Conservation (phyloP, 2,329 filamentous ascomycete genomes). For the Microcyclosporella mali region DNA sequence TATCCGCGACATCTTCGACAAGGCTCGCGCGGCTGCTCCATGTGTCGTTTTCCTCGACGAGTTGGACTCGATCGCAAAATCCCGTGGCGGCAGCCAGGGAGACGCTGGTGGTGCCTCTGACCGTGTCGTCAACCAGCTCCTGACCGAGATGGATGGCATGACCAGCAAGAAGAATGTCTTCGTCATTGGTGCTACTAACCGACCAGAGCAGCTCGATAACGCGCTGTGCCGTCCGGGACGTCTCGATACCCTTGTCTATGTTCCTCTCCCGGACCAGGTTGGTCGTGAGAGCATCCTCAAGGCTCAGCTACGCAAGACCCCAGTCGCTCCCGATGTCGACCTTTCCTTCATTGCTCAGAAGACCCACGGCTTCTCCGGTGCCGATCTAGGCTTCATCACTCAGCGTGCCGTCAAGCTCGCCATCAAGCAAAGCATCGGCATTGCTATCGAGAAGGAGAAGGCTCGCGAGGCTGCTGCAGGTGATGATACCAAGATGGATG, state of each 20-base stretch:
- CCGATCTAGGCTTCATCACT: constrained; percentile 97
- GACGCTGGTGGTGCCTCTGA: constrained; percentile 98
- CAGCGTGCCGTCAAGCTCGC: constrained; percentile 98
- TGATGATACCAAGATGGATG: constrained; percentile 75
- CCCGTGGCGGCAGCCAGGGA: constrained; percentile 90
- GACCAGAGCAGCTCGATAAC: constrained; percentile 96
- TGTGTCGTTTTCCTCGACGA: constrained; percentile 99
- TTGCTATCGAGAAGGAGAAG: constrained; percentile 85
- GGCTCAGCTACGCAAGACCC: constrained; percentile 97
- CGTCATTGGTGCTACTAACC: constrained; percentile 97
- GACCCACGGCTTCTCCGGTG: constrained; percentile 98
- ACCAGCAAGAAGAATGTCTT: constrained; percentile 99
- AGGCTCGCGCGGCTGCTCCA: constrained; percentile 93
- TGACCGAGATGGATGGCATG: constrained; percentile 99
- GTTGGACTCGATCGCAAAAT: constrained; percentile 98
- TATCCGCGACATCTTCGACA: constrained; percentile 99
- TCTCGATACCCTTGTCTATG: constrained; percentile 97
- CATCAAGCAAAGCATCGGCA: constrained; percentile 90
- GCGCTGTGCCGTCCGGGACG: constrained; percentile 96
- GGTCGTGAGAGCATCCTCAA: constrained; percentile 85
- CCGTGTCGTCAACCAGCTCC: constrained; percentile 98
- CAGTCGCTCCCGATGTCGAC: constrained; percentile 80
- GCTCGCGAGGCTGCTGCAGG: constrained; percentile 65
- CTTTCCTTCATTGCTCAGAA: constrained; percentile 88
- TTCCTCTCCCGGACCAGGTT: constrained; percentile 86